phyloP scores from a whole-genome alignment of 768 basidiomycete species.

The Russula brevipes region DNA sequence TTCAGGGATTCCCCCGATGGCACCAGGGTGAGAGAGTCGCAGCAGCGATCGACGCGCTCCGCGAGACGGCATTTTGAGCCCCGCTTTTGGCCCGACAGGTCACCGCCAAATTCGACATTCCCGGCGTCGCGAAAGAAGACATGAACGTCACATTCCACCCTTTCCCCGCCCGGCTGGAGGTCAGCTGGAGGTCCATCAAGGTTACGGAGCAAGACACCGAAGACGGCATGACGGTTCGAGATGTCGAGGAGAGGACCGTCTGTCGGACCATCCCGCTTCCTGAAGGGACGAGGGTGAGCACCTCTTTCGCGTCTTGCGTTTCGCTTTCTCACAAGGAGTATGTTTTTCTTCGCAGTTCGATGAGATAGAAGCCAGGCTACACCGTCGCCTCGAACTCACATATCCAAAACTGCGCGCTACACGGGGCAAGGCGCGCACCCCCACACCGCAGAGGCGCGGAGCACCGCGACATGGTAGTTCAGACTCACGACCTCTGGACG shows the following conservation, averaged over 20 bases:
- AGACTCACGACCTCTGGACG: conserved; percentile 16
- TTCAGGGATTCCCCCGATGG: conserved; percentile 70
- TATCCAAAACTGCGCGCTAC: conserved; percentile 43
- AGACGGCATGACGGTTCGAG: conserved; percentile 53
- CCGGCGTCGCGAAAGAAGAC: conserved; percentile 64
- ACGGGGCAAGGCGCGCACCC: conserved; percentile 19
- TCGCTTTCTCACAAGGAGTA: conserved; percentile 1
- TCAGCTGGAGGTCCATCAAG: conserved; percentile 62
- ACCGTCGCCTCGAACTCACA: conserved; percentile 53
- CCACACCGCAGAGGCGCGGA: conserved; percentile 21
- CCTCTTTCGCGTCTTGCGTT: not conserved
- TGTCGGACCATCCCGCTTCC: conserved; percentile 67
- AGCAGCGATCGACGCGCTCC: conserved; percentile 23
- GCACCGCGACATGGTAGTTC: conserved; percentile 9
- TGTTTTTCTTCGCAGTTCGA: conserved; percentile 48
- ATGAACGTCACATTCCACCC: conserved; percentile 71
- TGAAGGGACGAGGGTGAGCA: conserved; percentile 62
- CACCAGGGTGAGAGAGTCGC: conserved; percentile 38
- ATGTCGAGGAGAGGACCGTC: conserved; percentile 57
- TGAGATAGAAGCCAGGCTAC: conserved; percentile 65
- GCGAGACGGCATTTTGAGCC: conserved; percentile 9
- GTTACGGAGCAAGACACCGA: conserved; percentile 55
- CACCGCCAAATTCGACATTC: conserved; percentile 65
- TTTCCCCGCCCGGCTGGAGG: conserved; percentile 43
- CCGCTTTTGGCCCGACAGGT: conserved; percentile 34